These are phyloP conservation scores for Tetraselmis striata DNA, from an alignment of 139 green algal species.

Conservation along the genomic window DNA sequence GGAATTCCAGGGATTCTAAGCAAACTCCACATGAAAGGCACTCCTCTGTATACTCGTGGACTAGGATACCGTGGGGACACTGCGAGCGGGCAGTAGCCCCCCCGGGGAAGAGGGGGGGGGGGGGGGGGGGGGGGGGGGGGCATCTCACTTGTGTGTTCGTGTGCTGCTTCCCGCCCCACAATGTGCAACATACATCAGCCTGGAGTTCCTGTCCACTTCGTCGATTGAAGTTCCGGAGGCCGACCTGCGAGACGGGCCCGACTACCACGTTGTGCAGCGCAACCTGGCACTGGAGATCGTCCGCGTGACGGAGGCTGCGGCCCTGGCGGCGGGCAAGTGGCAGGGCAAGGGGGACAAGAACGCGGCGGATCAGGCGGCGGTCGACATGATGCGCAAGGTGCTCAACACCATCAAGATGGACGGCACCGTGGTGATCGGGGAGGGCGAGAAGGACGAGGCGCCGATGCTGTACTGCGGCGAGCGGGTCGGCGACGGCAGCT, in stretches of 20 bases:
- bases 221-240: not conserved
- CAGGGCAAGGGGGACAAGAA: conserved; percentile 74
- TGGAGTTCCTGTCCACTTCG: not conserved
- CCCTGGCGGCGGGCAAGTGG: conserved; percentile 51
- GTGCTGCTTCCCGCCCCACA: too few species aligned
- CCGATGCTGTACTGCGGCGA: conserved; percentile 32
- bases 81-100: too few species aligned
- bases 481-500: conserved; percentile 40
- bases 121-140: too few species aligned
- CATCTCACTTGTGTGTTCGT: too few species aligned
- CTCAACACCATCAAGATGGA: conserved; percentile 60
- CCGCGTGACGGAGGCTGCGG: conserved; percentile 73
- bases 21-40: too few species aligned
- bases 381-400: conserved; percentile 79
- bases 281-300: conserved; percentile 83
- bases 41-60: too few species aligned
- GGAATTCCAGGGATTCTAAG: too few species aligned
- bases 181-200: too few species aligned
- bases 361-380: conserved; percentile 71
- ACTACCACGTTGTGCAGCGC: conserved; percentile 52
- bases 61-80: too few species aligned
- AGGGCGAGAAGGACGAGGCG: conserved; percentile 74
- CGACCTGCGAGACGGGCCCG: not conserved
- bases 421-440: conserved; percentile 74
- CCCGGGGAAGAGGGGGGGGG: too few species aligned